Conservation (phyloP, 2,329 filamentous ascomycete species). For the Calonectria henricotiae region DNA sequence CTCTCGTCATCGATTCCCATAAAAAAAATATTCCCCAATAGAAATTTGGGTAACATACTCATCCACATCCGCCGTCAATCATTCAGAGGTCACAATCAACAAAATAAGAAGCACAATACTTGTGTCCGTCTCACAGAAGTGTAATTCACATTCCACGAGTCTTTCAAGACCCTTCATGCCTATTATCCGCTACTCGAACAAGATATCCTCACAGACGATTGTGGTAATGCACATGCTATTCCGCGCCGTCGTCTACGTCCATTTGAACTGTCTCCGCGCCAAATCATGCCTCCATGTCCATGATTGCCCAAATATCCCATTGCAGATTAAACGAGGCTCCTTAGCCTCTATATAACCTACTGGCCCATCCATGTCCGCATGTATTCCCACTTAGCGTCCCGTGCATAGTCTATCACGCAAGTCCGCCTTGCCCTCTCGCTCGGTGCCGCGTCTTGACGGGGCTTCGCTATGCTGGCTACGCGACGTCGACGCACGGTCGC, state of each 20-base stretch:
- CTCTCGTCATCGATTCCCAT: neutral
- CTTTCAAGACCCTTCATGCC: slow-evolving; percentile 29
- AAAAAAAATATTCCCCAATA: neutral
- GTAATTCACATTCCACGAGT: slow-evolving; percentile 38
- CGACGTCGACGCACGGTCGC: slow-evolving; percentile 17
- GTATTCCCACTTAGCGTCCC: slow-evolving; percentile 14
- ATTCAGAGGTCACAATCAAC: slow-evolving; percentile 4
- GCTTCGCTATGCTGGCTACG: slow-evolving; percentile 7
- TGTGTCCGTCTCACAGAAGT: slow-evolving; percentile 21
- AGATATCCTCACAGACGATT: slow-evolving; percentile 44
- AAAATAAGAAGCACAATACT: neutral
- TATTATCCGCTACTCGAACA: slow-evolving; percentile 52
- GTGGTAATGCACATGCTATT: slow-evolving; percentile 42
- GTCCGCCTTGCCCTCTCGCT: slow-evolving; percentile 10
- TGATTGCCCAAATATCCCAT: slow-evolving; percentile 21
- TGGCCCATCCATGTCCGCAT: slow-evolving; percentile 9
- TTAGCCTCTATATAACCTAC: neutral
- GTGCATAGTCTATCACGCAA: slow-evolving; percentile 21
- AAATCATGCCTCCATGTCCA: slow-evolving; percentile 29
- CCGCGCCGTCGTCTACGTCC: slow-evolving; percentile 35
- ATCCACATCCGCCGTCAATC: neutral
- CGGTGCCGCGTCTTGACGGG: neutral
- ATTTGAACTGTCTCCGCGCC: slow-evolving; percentile 28
- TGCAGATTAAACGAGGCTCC: slow-evolving; percentile 18
- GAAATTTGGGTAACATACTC: neutral